phyloP scores from a whole-genome alignment of 2,329 filamentous ascomycete genomes.

The Trichoderma brevicompactum region DNA sequence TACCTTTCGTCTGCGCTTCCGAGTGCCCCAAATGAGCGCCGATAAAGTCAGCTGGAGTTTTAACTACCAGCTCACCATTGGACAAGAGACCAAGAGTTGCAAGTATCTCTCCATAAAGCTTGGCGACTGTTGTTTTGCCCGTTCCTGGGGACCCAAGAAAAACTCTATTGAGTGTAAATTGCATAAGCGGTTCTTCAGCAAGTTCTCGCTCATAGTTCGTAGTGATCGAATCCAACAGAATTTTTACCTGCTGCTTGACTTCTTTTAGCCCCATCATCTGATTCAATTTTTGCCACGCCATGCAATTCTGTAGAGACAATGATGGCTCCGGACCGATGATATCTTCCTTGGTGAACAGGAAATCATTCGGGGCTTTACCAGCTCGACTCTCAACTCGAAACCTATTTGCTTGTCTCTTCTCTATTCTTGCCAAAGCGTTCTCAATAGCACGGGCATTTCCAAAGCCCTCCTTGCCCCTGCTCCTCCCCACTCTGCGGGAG shows the following conservation, averaged over 20 bases:
- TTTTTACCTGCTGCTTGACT: constrained; percentile 65
- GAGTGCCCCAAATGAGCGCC: constrained; percentile 66
- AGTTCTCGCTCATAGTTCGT: constrained; percentile 71
- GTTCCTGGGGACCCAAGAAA: constrained; percentile 76
- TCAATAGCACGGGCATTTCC: constrained; percentile 74
- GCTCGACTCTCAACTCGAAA: constrained; percentile 52
- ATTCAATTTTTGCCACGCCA: constrained; percentile 63
- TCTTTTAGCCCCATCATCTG: constrained; percentile 60
- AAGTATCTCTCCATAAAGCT: constrained; percentile 71
- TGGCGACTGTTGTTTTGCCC: constrained; percentile 76
- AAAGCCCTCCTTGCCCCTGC: constrained; percentile 68
- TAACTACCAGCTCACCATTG: constrained; percentile 72
- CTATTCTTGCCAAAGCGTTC: constrained; percentile 60
- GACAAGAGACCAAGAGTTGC: constrained; percentile 69
- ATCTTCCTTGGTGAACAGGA: constrained; percentile 67
- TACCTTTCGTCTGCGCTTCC: constrained; percentile 72
- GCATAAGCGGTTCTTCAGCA: constrained; percentile 59
- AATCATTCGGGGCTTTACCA: constrained; percentile 55
- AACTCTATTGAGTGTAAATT: constrained; percentile 68
- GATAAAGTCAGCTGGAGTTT: constrained; percentile 76
- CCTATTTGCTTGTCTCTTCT: constrained; percentile 62
- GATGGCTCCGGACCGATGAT: constrained; percentile 71
- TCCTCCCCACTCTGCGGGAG: constrained; percentile 62
- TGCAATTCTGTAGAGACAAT: constrained; percentile 53
- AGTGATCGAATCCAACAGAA: constrained; percentile 63